Evolutionary conservation across 1,139 yeast genomes (phyloP).

Genomic region (Kurtzmaniella natalensis): DNA sequence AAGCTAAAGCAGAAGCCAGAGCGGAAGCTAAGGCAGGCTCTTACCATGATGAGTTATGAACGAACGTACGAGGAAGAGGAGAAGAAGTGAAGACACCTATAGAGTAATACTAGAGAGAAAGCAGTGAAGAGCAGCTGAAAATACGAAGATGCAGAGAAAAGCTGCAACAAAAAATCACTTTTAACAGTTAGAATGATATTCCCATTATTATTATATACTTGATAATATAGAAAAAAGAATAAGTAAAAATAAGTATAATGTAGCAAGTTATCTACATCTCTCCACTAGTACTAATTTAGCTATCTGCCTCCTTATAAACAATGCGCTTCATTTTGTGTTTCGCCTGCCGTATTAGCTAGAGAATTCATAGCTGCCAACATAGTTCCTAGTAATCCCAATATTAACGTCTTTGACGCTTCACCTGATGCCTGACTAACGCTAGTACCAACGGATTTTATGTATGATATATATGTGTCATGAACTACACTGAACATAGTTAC

Average conservation of each 20-base stretch:
- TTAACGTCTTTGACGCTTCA: not conserved
- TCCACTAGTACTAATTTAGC: too few species aligned
- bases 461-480: not conserved
- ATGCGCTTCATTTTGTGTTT: too few species aligned
- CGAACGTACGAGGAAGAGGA: not conserved
- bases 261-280: too few species aligned
- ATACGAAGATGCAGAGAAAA: too few species aligned
- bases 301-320: too few species aligned
- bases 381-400: not conserved
- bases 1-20: constrained; percentile 1
- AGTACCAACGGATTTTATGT: not conserved
- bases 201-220: too few species aligned
- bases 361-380: not conserved
- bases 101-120: not conserved
- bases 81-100: not conserved
- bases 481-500: not conserved
- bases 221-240: too few species aligned
- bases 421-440: not conserved
- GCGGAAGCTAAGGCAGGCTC: constrained; percentile 4
- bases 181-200: too few species aligned
- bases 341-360: not conserved
- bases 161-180: too few species aligned
- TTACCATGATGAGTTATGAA: constrained; percentile 7
- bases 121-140: too few species aligned
- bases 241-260: too few species aligned